Base-by-base conservation (phyloP, 129 eudicot species). In the Calendula officinalis region DNA sequence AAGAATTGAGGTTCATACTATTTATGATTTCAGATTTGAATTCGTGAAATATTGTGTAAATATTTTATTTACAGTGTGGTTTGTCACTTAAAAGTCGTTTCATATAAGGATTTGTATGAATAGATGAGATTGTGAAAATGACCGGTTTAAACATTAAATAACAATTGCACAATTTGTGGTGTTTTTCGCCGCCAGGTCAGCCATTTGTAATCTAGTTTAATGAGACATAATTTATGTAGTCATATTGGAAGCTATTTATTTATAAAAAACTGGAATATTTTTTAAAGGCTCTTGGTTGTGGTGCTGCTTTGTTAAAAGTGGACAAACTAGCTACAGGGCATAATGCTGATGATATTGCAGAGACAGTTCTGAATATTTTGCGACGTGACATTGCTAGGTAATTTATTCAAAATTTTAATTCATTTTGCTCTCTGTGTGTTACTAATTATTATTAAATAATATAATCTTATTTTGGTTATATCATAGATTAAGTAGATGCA, bases 301-400 rank as follows among this genome's bases (percentile, higher is more conserved):
- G 97, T 73, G 95, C 97, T 66, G 84, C 97, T 8, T 77, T 91
- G 75, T 80, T 91, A 81, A 81, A 30, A 91, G 96, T 5, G 98
- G 98, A n/a, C n/a, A n/a, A n/a, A n/a, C n/a, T n/a, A n/a, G n/a
- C n/a, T n/a, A n/a, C n/a, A n/a, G n/a, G n/a, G 42, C 98, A 91
- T 70, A 91, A 91, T 75, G 98, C 96, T 10, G 98, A 91, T 69
- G 98, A 91, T 71, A 91, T 91, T 50, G 94, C 96, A 39, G 98
- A 91, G 71, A 91, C 98, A 35, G 96, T 91, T 59, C 64, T 91
- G 34, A 91, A 91, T 83, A 91, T 91, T 74, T 82, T 91, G 64
- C 76, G 98, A 60, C 94, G 98, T 72, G 98, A 91, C 74, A 91
- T 91, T 82, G 98, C 98, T 43, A 80, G 98, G 98, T 90, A 80